phyloP scores from a whole-genome alignment of 495 filamentous ascomycete genomes.

The Trichocladium antarcticum region DNA sequence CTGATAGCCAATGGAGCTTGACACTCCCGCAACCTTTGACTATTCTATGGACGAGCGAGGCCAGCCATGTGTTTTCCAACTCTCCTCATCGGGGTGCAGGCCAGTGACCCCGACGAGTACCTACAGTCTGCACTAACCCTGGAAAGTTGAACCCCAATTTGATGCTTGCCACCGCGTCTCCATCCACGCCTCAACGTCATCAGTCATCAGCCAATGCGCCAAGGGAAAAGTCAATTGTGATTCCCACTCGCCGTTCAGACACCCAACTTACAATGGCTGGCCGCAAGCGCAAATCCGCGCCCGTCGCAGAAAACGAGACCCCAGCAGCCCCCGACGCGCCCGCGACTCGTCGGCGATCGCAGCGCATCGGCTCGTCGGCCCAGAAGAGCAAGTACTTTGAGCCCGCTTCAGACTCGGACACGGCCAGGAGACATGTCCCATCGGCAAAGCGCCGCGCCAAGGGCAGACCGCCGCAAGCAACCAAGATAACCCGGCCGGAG shows the following conservation, averaged over 20 bases:
- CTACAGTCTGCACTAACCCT: too few relatives aligned
- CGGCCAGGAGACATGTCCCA: neutral
- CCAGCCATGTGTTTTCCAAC: too few relatives aligned
- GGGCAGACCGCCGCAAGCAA: conserved; percentile 8
- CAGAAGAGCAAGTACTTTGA: conserved; percentile 35
- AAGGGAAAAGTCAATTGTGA: too few relatives aligned
- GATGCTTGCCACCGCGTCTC: neutral
- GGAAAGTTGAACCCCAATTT: too few relatives aligned
- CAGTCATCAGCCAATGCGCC: neutral
- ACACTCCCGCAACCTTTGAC: too few relatives aligned
- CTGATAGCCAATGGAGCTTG: too few relatives aligned
- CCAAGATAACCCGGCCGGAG: conserved; percentile 15
- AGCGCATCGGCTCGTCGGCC: conserved; percentile 24
- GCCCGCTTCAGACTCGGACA: conserved; percentile 10
- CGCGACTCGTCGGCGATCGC: conserved; percentile 26
- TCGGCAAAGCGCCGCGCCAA: neutral
- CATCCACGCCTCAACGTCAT: neutral
- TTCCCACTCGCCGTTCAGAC: too few relatives aligned
- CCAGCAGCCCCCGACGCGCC: conserved; percentile 5
- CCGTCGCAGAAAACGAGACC: neutral
- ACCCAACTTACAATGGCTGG: conserved; percentile 10
- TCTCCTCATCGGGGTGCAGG: too few relatives aligned
- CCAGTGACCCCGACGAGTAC: neutral
- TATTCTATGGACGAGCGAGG: too few relatives aligned
- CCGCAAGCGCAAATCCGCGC: conserved; percentile 15